Evolutionary conservation across 2,329 filamentous ascomycete species (phyloP), one percentile per base, ranked within the genome.

Genomic region (Fusarium metavorans): DNA sequence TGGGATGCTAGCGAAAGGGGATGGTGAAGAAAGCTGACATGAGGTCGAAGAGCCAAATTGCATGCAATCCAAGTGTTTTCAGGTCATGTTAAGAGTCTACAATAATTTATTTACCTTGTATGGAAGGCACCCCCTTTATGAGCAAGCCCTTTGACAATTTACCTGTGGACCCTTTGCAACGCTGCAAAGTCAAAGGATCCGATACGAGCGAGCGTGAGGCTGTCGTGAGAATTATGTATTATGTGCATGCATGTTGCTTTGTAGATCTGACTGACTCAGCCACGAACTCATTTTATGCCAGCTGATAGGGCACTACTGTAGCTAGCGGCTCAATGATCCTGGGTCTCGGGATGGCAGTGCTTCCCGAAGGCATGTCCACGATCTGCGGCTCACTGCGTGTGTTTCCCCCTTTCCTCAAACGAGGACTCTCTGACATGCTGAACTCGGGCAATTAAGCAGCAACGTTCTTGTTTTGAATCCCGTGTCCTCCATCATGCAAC

Each of bases 41-140:
- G 5, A 73, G 66, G 67, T 78, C 80, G 74, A 83, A 79, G 79
- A 81, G 80, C 82, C 81, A 81, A 61, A 61, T 43, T 41, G 5
- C 2, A 32, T 32, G 57, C 37, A 63, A 50, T 43, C 34, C 57
- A n/a, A 52, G 18, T 27, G 16, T 30, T n/a, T 41, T 41, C 20
- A 25, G 30, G 10, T 6, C 34, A 58, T 27, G 23, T 9, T 9
- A n/a, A 27, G 14, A 39, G 6, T 35, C 27, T 54, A 35, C 30
- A 20, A 43, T 20, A 18, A n/a, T 23, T 50, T 48, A 14, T 18
- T 60, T 59, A 35, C 45, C 25, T 52, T 39, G 54, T 25, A 25
- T n/a, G 56, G 11, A 25, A 23, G 20, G 16, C 14, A 8, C 16
- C 27, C n/a, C 56, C 18, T 35, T 41, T 39, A 59, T 59, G 23